Percentiles rank a stretch among this genome's conserved stretches.
phyloP scores from a whole-genome alignment of 345 rosid genomes.

The Zanthoxylum bungeanum region DNA sequence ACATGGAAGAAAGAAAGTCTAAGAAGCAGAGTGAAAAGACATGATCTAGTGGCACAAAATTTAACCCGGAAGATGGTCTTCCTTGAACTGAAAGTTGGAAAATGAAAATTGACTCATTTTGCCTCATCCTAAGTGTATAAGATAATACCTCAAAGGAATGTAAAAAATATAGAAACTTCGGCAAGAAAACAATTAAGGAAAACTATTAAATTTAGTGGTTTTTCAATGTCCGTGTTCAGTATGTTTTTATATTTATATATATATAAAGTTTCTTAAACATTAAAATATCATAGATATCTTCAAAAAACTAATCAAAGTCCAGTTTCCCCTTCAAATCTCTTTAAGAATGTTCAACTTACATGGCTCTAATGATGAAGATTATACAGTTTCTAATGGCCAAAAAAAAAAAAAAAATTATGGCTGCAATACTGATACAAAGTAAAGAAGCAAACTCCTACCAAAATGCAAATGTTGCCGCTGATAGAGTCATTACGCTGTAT shows the following conservation, averaged over 20 bases:
- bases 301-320: not conserved
- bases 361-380: not conserved
- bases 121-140: not conserved
- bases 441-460: slow-evolving; percentile 50
- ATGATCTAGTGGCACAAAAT: not conserved
- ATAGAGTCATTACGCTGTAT: slow-evolving; percentile 71
- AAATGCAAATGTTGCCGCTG: slow-evolving; percentile 87
- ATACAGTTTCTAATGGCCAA: not conserved
- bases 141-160: not conserved
- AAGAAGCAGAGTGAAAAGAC: not conserved
- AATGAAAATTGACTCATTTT: no score
- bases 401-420: no score
- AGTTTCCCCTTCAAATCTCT: not conserved
- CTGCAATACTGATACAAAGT: slow-evolving; percentile 4
- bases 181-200: not conserved
- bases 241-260: no score
- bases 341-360: not conserved
- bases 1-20: slow-evolving; percentile 11
- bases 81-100: not conserved
- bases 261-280: slow-evolving; percentile 1
- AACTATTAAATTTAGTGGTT: not conserved
- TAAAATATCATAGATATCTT: not conserved
- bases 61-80: not conserved
- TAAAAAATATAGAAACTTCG: not conserved
- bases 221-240: not conserved